phyloP scores from a whole-genome alignment of 306 rosid genomes.

The Acacia acuminata region DNA sequence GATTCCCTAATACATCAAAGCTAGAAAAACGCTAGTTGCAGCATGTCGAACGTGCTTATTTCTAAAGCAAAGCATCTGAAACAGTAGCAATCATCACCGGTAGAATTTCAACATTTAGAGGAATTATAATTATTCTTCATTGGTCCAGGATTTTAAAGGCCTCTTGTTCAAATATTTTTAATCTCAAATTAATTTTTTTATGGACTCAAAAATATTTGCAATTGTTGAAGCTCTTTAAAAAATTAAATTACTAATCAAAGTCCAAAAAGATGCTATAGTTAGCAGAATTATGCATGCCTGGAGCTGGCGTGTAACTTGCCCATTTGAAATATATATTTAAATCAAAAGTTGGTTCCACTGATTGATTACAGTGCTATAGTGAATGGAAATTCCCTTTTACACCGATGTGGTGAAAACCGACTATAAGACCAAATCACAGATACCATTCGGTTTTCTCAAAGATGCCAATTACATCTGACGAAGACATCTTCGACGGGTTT shows the following conservation, averaged over 20 bases:
- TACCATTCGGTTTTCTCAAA: background rate
- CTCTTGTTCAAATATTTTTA: background rate
- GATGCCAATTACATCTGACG: background rate
- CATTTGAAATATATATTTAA: background rate
- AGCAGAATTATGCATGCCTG: background rate
- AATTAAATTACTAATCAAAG: background rate
- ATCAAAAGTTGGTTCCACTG: background rate
- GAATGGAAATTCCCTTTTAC: background rate
- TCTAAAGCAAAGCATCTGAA: background rate
- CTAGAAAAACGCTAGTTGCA: too few species aligned
- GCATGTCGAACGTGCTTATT: too few species aligned
- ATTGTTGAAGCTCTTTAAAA: background rate
- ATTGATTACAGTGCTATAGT: background rate
- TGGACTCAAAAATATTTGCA: background rate
- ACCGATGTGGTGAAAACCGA: too few species aligned
- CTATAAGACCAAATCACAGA: background rate
- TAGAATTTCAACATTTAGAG: background rate
- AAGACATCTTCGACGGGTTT: constrained; percentile 7
- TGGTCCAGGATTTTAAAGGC: background rate
- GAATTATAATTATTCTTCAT: background rate
- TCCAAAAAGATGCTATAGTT: background rate
- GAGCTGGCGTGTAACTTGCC: constrained; percentile 3
- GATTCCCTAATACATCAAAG: too few species aligned
- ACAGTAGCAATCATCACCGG: background rate
- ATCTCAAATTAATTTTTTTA: background rate